Conservation (phyloP, 1,284 basidiomycete species). For the Neolentinus lepideus region DNA sequence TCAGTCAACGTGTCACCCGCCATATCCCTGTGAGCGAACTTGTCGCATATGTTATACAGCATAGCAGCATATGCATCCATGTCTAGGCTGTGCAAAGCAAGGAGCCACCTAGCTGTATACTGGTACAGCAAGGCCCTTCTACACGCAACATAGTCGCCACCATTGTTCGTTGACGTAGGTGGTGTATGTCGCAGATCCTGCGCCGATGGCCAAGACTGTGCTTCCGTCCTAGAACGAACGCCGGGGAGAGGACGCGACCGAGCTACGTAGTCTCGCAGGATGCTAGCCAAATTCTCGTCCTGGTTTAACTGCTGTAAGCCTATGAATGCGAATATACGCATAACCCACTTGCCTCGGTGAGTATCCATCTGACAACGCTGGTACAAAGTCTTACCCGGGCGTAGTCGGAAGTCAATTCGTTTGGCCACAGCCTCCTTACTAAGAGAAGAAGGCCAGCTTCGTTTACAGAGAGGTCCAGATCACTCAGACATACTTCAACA, state of each 20-base stretch:
- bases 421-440: conserved; percentile 63
- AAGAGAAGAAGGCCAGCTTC: conserved; percentile 67
- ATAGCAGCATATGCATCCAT: conserved; percentile 37
- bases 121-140: conserved; percentile 39
- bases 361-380: conserved; percentile 50
- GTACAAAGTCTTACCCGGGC: conserved; percentile 46
- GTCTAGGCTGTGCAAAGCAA: conserved; percentile 55
- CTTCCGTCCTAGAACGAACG: conserved; percentile 39
- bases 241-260: conserved; percentile 52
- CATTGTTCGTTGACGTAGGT: conserved; percentile 46
- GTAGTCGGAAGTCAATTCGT: conserved; percentile 63
- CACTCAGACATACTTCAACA: conserved; percentile 64
- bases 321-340: not conserved
- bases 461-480: conserved; percentile 65
- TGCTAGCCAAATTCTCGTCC: conserved; percentile 54
- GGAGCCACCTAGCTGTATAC: conserved; percentile 59
- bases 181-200: conserved; percentile 28
- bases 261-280: conserved; percentile 58
- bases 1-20: conserved; percentile 9
- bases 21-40: conserved; percentile 33
- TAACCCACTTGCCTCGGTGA: conserved; percentile 47
- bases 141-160: conserved; percentile 55
- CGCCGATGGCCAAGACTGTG: conserved; percentile 41
- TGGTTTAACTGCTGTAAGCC: conserved; percentile 17
- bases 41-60: conserved; percentile 42